phyloP scores from a whole-genome alignment of 2,329 filamentous ascomycete species.

The Colletotrichum gloeosporioides region DNA sequence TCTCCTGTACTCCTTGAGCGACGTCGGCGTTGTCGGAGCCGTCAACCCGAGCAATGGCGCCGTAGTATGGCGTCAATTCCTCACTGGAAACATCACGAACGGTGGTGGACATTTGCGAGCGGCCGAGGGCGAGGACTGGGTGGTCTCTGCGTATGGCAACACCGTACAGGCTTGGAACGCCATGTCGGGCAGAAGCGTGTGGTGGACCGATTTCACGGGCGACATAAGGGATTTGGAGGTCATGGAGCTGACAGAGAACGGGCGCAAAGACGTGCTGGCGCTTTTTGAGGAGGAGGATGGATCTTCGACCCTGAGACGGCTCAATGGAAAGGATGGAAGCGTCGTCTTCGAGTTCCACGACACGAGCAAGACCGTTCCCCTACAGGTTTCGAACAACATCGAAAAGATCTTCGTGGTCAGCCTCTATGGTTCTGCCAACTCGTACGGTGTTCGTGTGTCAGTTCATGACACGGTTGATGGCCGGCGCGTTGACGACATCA shows the following conservation, averaged over 20 bases:
- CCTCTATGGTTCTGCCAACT: slow-evolving; percentile 71
- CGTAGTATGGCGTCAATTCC: slow-evolving; percentile 83
- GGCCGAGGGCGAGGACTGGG: slow-evolving; percentile 78
- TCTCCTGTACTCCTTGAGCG: slow-evolving; percentile 88
- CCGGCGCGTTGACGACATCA: slow-evolving; percentile 72
- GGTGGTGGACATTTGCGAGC: slow-evolving; percentile 66
- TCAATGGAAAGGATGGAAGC: slow-evolving; percentile 75
- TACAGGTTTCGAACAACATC: slow-evolving; percentile 76
- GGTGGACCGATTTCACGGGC: slow-evolving; percentile 69
- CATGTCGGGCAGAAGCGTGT: slow-evolving; percentile 77
- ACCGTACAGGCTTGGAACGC: slow-evolving; percentile 84
- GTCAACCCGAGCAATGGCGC: slow-evolving; percentile 87
- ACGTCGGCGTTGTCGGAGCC: slow-evolving; percentile 82
- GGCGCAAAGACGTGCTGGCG: slow-evolving; percentile 73
- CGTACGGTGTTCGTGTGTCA: slow-evolving; percentile 79
- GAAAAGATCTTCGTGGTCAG: slow-evolving; percentile 78
- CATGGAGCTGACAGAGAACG: slow-evolving; percentile 70
- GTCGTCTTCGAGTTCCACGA: slow-evolving; percentile 82
- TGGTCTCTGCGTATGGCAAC: slow-evolving; percentile 75
- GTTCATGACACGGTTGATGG: slow-evolving; percentile 77
- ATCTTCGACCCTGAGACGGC: slow-evolving; percentile 66
- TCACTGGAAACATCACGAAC: slow-evolving; percentile 58
- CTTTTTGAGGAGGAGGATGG: slow-evolving; percentile 66
- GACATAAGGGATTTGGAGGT: slow-evolving; percentile 76
- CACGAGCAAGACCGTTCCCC: slow-evolving; percentile 70